A percentile compares a stretch with the other conserved stretches of the same genome.
Evolutionary conservation across 768 basidiomycete species (phyloP).

Genomic region (Russula sp.): DNA sequence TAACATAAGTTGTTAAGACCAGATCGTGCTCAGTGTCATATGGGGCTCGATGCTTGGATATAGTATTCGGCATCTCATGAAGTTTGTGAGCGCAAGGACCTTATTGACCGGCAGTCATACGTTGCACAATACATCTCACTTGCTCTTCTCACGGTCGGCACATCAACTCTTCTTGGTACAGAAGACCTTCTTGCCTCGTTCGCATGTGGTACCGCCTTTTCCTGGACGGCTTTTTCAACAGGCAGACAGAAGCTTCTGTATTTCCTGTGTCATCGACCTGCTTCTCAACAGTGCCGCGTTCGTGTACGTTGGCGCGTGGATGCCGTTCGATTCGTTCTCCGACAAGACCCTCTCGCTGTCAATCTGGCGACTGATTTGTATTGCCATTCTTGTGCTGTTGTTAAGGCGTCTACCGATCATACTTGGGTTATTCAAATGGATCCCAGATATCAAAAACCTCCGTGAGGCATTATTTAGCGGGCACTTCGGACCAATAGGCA

Average conservation of each 20-base stretch:
- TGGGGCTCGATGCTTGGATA: conserved; percentile 76
- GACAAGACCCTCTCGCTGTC: conserved; percentile 63
- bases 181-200: conserved; percentile 96
- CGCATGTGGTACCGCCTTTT: conserved; percentile 91
- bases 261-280: conserved; percentile 96
- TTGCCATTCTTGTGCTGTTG: conserved; percentile 78
- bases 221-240: conserved; percentile 93
- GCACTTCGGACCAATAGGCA: conserved; percentile 89
- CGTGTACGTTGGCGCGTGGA: conserved; percentile 96
- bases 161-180: conserved; percentile 79
- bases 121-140: conserved; percentile 89
- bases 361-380: conserved; percentile 81
- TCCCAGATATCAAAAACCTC: conserved; percentile 95
- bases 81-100: conserved; percentile 77
- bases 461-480: conserved; percentile 93
- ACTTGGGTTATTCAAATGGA: conserved; percentile 82
- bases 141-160: conserved; percentile 80
- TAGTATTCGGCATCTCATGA: conserved; percentile 85
- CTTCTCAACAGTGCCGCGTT: conserved; percentile 95
- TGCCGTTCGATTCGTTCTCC: conserved; percentile 83
- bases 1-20: conserved; percentile 48
- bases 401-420: conserved; percentile 83
- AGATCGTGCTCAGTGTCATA: conserved; percentile 70
- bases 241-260: conserved; percentile 89
- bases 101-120: conserved; percentile 93